Percentiles rank a stretch among this genome's conserved stretches.
Conservation (phyloP, 352 stramenopile species). For the Phytophthora sp. region DNA sequence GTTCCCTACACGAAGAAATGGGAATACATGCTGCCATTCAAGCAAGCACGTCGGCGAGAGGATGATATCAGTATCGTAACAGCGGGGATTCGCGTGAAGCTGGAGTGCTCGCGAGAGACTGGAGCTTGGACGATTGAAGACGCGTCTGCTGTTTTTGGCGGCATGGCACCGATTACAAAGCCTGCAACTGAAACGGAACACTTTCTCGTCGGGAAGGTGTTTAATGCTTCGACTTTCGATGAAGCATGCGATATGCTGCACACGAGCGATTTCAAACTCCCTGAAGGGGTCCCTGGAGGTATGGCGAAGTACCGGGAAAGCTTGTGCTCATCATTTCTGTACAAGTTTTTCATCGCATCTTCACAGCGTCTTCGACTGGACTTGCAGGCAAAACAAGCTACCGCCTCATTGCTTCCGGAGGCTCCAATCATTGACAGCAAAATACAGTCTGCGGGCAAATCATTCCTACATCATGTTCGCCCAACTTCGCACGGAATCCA, state of each 20-base stretch:
- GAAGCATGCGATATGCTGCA: conserved; percentile 84
- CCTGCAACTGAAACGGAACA: conserved; percentile 53
- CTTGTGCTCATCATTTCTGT: conserved; percentile 94
- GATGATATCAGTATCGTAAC: conserved; percentile 99
- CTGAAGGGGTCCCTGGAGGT: conserved; percentile 91
- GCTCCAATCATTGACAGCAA: conserved; percentile 41
- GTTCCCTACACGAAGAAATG: conserved; percentile 87
- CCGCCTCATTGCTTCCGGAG: conserved; percentile 19
- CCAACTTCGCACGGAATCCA: conserved; percentile 63
- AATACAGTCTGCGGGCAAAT: conserved; percentile 54
- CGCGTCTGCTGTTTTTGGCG: conserved; percentile 64
- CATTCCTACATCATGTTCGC: conserved; percentile 65
- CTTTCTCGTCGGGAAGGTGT: conserved; percentile 85
- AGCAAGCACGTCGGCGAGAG: conserved; percentile 94
- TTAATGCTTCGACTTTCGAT: conserved; percentile 81
- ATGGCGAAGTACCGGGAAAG: conserved; percentile 96
- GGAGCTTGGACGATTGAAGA: conserved; percentile 80
- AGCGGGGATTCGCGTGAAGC: conserved; percentile 88
- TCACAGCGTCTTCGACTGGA: conserved; percentile 62
- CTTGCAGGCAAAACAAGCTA: conserved; percentile 16
- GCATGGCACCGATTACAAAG: conserved; percentile 79
- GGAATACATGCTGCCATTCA: conserved; percentile 96
- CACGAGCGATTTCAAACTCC: conserved; percentile 90
- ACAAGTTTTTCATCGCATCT: conserved; percentile 94
- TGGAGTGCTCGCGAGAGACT: conserved; percentile 65